A percentile compares a stretch with the other conserved stretches of the same genome.
These are phyloP conservation scores for Lachnellula hyalina DNA, from an alignment of 2,329 filamentous ascomycete genomes.

Conservation along the genomic window DNA sequence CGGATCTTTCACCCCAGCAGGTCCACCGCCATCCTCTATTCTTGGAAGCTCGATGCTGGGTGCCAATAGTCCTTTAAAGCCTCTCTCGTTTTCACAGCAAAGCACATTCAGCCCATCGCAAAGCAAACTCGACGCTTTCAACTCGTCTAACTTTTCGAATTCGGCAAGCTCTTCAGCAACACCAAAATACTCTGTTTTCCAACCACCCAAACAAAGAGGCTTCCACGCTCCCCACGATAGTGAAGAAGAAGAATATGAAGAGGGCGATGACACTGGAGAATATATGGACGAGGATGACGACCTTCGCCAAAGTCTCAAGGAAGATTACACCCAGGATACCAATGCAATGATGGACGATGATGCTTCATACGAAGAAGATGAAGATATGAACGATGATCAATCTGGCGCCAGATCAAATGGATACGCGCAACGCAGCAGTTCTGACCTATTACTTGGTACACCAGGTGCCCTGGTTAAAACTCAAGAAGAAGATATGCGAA, in stretches of 20 bases:
- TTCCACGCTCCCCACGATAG: conserved; percentile 29
- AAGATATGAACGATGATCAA: conserved; percentile 19
- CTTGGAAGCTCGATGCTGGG: conserved; percentile 47
- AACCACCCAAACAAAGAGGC: conserved; percentile 18
- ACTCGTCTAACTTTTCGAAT: conserved; percentile 15
- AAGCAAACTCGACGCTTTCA: conserved; percentile 17
- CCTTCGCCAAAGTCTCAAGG: conserved; percentile 35
- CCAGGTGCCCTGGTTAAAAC: conserved; percentile 14
- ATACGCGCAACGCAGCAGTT: conserved; percentile 40
- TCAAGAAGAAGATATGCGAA: conserved; percentile 10
- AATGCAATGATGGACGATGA: conserved; percentile 35
- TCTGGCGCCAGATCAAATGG: conserved; percentile 24
- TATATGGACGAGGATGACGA: conserved; percentile 36
- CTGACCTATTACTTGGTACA: conserved; percentile 34
- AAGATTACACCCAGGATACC: conserved; percentile 31
- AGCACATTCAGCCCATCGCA: conserved; percentile 17
- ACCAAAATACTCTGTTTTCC: conserved; percentile 46
- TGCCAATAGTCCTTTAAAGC: conserved; percentile 21
- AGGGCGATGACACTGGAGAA: conserved; percentile 31
- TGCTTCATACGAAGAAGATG: conserved; percentile 36
- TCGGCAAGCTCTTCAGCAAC: conserved; percentile 17
- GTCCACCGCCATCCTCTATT: conserved; percentile 44
- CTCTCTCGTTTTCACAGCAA: conserved; percentile 34
- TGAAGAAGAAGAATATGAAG: conserved; percentile 37
- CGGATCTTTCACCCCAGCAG: conserved; percentile 51